Evolutionary conservation across 805 yeast genomes (phyloP).

Genomic region (Lachancea sp.): DNA sequence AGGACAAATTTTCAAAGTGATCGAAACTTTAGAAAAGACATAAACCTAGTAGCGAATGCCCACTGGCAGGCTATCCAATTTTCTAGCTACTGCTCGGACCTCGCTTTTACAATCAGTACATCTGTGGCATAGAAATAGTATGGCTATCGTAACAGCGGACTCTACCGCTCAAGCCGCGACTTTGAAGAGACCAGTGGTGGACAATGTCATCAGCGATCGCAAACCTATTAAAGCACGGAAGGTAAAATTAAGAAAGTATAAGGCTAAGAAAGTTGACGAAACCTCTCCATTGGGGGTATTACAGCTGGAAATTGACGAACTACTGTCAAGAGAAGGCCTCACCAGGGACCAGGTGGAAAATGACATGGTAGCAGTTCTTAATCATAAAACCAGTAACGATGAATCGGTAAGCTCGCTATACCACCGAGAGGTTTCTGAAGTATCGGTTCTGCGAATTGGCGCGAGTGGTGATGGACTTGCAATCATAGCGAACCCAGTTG

Average conservation of each 20-base stretch:
- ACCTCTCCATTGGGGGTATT: slow-evolving; percentile 80
- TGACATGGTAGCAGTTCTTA: slow-evolving; percentile 59
- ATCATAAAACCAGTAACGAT: slow-evolving; percentile 41
- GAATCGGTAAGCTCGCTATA: slow-evolving; percentile 37
- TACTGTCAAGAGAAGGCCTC: slow-evolving; percentile 41
- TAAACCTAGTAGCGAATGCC: background rate
- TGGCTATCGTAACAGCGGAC: background rate
- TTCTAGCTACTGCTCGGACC: background rate
- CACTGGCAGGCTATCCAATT: background rate
- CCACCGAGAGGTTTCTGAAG: slow-evolving; percentile 54
- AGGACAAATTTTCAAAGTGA: slow-evolving; percentile 1
- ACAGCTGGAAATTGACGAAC: slow-evolving; percentile 59
- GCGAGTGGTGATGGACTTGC: slow-evolving; percentile 90
- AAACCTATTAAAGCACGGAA: slow-evolving; percentile 22
- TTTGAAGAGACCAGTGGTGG: slow-evolving; percentile 9
- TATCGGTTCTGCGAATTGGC: slow-evolving; percentile 50
- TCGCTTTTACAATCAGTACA: background rate
- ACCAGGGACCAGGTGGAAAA: slow-evolving; percentile 46
- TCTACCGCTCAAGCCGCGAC: background rate
- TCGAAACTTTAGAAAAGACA: too few species aligned
- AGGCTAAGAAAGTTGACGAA: slow-evolving; percentile 58
- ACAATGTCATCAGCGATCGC: background rate
- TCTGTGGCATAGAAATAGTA: background rate
- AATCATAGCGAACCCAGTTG: slow-evolving; percentile 54
- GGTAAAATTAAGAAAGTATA: slow-evolving; percentile 46